Percentiles rank a stretch among this genome's conserved stretches.
phyloP scores from a whole-genome alignment of 2,329 filamentous ascomycete genomes.

The Macrophomina tecta region DNA sequence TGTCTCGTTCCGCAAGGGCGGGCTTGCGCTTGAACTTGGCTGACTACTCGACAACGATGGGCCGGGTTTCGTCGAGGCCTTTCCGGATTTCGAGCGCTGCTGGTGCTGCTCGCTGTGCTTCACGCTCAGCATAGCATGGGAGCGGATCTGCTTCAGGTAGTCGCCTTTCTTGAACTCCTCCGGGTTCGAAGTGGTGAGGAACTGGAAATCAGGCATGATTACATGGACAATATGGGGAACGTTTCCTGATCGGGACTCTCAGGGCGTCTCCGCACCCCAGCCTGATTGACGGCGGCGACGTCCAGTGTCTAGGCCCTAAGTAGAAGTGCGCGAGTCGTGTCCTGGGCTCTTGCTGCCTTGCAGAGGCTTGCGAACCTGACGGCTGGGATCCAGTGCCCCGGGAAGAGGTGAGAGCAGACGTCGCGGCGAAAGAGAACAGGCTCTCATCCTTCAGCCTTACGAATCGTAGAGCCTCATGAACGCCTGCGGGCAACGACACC shows the following conservation, averaged over 20 bases:
- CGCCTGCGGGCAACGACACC: background rate
- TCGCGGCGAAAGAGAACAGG: conserved; percentile 15
- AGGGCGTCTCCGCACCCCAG: conserved; percentile 9
- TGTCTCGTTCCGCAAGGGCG: background rate
- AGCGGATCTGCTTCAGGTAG: conserved; percentile 27
- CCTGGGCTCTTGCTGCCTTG: background rate
- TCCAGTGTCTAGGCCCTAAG: background rate
- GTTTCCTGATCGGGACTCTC: conserved; percentile 14
- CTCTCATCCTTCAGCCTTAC: conserved; percentile 22
- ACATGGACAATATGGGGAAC: conserved; percentile 15
- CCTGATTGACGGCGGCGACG: conserved; percentile 11
- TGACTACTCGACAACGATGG: background rate
- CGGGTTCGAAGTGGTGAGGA: conserved; percentile 28
- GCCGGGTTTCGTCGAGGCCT: background rate
- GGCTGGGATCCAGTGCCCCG: conserved; percentile 11
- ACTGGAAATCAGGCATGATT: conserved; percentile 28
- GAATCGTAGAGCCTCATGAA: conserved; percentile 9
- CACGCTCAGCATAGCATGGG: conserved; percentile 28
- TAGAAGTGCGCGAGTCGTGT: background rate
- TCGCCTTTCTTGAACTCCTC: conserved; percentile 29
- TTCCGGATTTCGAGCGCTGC: conserved; percentile 11
- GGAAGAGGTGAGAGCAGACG: conserved; percentile 18
- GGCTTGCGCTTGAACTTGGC: conserved; percentile 2
- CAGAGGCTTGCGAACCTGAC: background rate
- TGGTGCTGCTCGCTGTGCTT: conserved; percentile 26